Base-by-base conservation (phyloP, 108 stramenopile species). In the Nitzschia palea region DNA sequence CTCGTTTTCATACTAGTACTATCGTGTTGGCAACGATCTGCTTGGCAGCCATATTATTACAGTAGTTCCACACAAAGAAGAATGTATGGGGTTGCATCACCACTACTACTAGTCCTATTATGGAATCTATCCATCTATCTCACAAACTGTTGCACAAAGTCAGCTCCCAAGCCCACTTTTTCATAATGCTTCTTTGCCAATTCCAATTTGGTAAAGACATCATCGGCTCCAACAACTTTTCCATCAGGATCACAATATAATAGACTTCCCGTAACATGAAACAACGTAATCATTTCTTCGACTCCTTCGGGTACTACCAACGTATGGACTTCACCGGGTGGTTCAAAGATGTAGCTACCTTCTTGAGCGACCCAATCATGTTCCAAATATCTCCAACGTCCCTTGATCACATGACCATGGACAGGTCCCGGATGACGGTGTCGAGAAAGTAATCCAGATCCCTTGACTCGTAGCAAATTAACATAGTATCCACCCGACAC, bases 281-380 rank as follows among this genome's bases (percentile, higher is more conserved):
- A 90, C 25, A 90, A 48, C 12, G 89, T 83, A 50, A 90, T 82
- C 89, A 90, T 90, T 66, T 87, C 86, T 9, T 87, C 89, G 29
- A 85, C 85, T 29, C 79, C 86, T 31, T 86, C 78, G 30, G 85
- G 84, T 18, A 90, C 89, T 9, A 90, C 68, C 17, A 90, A 48
- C 8, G 86, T 90, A 57, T 90, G 89, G 14, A 85, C 84, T 68
- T 90, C 89, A 26, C 89, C 89, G 4, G 89, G 89, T 10, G 89
- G 89, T 62, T 90, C 89, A 62, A 86, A 90, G 14, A 90, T 83
- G 48, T 90, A 90, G 4, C 78, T 76, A 4, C 89, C 89, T 22
- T 81, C 68, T 36, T 67, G 2, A 23, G 89, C 89, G 33, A 78
- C 69, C 89, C 89, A 90, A 51, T 81, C 82, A 73, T 90, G 86